Conservation (phyloP, 2,329 filamentous ascomycete species). For the Tricladium varicosporioides region DNA sequence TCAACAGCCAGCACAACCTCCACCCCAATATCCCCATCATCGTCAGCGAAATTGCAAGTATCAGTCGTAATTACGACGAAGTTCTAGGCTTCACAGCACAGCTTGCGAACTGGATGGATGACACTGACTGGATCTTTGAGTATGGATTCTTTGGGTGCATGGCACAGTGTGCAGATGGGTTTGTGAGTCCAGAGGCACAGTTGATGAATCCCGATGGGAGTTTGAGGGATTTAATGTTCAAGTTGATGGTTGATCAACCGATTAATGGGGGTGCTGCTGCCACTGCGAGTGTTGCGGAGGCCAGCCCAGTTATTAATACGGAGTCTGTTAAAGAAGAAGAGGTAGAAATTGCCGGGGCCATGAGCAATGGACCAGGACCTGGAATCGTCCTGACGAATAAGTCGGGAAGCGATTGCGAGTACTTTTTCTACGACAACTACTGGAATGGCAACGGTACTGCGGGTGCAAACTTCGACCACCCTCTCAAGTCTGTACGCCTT, state of each 20-base stretch:
- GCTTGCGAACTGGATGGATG: slow-evolving; percentile 42
- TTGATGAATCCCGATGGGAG: slow-evolving; percentile 41
- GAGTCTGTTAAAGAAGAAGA: too few species aligned
- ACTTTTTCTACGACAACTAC: slow-evolving; percentile 42
- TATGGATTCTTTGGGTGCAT: slow-evolving; percentile 44
- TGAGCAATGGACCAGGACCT: slow-evolving; percentile 19
- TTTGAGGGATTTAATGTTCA: slow-evolving; percentile 35
- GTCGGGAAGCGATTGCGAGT: slow-evolving; percentile 33
- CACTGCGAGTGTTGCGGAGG: too few species aligned
- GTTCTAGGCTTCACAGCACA: slow-evolving; percentile 39
- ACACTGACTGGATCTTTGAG: slow-evolving; percentile 39
- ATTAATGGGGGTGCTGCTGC: neutral
- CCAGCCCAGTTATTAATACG: too few species aligned
- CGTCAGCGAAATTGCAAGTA: slow-evolving; percentile 42
- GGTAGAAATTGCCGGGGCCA: too few species aligned
- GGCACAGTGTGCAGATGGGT: slow-evolving; percentile 39
- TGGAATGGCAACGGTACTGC: slow-evolving; percentile 41
- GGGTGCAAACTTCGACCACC: slow-evolving; percentile 41
- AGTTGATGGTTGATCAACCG: slow-evolving; percentile 18
- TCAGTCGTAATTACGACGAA: slow-evolving; percentile 35
- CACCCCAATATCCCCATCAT: slow-evolving; percentile 35
- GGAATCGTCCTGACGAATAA: slow-evolving; percentile 39
- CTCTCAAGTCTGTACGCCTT: slow-evolving; percentile 36
- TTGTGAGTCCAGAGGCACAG: slow-evolving; percentile 44
- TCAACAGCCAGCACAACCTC: slow-evolving; percentile 34